These are phyloP conservation scores for Pterocarpus santalinus DNA, from an alignment of 306 rosid genomes.

Conservation along the genomic window DNA sequence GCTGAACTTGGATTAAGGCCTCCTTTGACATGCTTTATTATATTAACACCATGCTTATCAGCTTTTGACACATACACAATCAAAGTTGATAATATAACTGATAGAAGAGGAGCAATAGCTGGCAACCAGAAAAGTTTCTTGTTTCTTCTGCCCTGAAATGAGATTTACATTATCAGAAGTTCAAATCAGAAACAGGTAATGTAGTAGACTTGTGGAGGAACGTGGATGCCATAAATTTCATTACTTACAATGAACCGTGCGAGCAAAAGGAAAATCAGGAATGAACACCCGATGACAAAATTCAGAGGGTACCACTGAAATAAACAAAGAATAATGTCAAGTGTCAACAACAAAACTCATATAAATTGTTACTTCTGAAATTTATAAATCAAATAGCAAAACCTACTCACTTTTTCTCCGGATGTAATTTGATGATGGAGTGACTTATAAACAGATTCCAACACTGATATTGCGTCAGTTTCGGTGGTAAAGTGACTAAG, in stretches of 20 bases:
- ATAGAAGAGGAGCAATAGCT: constrained; percentile 78
- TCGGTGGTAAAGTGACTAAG: constrained; percentile 71
- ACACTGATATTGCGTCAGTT: constrained; percentile 75
- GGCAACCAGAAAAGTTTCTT: constrained; percentile 88
- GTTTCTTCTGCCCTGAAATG: constrained; percentile 79
- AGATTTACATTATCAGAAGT: constrained; percentile 26
- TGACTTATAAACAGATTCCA: constrained; percentile 67
- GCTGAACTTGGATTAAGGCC: constrained; percentile 83
- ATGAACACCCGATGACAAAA: constrained; percentile 78
- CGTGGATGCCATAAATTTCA: neutral
- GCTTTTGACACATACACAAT: constrained; percentile 78
- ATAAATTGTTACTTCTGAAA: neutral
- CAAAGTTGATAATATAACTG: constrained; percentile 80
- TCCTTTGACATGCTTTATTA: constrained; percentile 70
- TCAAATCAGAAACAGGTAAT: constrained; percentile 18
- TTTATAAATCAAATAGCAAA: neutral
- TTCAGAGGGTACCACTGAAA: constrained; percentile 84
- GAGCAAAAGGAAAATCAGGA: constrained; percentile 75
- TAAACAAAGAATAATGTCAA: constrained; percentile 23
- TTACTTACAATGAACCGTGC: constrained; percentile 75
- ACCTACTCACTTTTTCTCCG: constrained; percentile 46
- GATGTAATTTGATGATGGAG: constrained; percentile 50
- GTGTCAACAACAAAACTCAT: neutral
- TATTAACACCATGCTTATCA: constrained; percentile 83
- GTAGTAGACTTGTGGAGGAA: neutral